Base-by-base conservation (phyloP, 768 basidiomycete species). In the Suillus placidus region DNA sequence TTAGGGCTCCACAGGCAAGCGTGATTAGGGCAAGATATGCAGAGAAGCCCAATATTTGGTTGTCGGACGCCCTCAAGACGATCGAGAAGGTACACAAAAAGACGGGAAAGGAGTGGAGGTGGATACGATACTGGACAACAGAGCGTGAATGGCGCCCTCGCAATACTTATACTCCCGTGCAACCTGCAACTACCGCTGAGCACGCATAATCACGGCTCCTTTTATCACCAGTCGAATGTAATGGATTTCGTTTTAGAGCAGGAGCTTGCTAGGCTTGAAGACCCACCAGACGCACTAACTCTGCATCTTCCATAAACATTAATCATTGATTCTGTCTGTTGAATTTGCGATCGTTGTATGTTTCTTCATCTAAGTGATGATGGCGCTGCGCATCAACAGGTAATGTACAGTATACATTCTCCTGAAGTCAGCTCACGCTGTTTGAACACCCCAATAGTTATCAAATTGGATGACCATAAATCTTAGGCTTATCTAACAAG, bases 11-110 rank as follows among this genome's bases (percentile, higher is more conserved):
- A 52, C 57, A 66, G 23, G 69, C 71, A 20, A 66, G 56, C 2
- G 5, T 47, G 9, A n/a, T 72, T 10, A 71, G 72, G 23, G 74
- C 74, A 18, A 72, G 71, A 37, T 64, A 73, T 64, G 67, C 69
- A 20, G 67, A 66, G 64, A 83, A 77, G 69, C 76, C 81, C 35
- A 69, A 79, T 61, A 52, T 75, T 23, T 82, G 81, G 79, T 64
- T 81, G 37, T 65, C 77, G 64, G 78, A 77, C 67, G 76, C 79
- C 1, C 72, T 82, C 42, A 71, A 62, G 64, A 77, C 78, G 23
- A 75, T 81, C 34, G 79, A 81, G 71, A 69, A 69, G 58, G 74
- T 70, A 3, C 74, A 79, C 64, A 70, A 55, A 45, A 73, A 71
- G 23, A 69, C 74, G 57, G 76, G 73, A n/a, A 70, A 64, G 35